Conservation (phyloP, 805 yeast genomes). For the Cyberlindnera meyerae region DNA sequence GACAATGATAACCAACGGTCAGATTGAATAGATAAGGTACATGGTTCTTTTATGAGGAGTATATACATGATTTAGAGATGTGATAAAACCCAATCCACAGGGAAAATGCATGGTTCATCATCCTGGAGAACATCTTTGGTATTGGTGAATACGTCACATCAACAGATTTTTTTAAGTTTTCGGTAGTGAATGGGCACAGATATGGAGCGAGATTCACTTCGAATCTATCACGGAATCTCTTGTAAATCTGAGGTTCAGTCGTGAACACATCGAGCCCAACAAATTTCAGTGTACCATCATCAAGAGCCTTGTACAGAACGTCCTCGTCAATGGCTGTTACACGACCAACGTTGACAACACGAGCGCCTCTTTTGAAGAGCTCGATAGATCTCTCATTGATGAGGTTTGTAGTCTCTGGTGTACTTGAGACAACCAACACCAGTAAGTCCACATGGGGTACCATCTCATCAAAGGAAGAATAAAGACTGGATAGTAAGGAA, state of each 20-base stretch:
- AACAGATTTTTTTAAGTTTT: too few species aligned
- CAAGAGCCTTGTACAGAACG: conserved; percentile 57
- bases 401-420: conserved; percentile 50
- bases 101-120: too few species aligned
- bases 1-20: conserved; percentile 20
- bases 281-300: conserved; percentile 53
- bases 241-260: conserved; percentile 53
- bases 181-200: conserved; percentile 62
- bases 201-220: conserved; percentile 63
- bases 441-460: conserved; percentile 46
- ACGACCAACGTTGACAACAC: conserved; percentile 72
- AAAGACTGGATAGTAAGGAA: conserved; percentile 45
- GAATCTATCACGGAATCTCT: conserved; percentile 45
- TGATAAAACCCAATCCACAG: too few species aligned
- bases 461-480: conserved; percentile 40
- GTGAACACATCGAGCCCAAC: conserved; percentile 74
- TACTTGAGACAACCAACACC: conserved; percentile 64
- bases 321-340: conserved; percentile 65
- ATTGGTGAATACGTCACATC: too few species aligned
- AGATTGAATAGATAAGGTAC: conserved; percentile 1
- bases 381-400: conserved; percentile 45
- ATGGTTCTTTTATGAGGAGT: too few species aligned
- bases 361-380: conserved; percentile 46
- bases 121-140: too few species aligned
- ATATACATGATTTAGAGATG: too few species aligned